Evolutionary conservation across 208 protist species (phyloP).

Genomic region (Trypanosoma cruzi): DNA sequence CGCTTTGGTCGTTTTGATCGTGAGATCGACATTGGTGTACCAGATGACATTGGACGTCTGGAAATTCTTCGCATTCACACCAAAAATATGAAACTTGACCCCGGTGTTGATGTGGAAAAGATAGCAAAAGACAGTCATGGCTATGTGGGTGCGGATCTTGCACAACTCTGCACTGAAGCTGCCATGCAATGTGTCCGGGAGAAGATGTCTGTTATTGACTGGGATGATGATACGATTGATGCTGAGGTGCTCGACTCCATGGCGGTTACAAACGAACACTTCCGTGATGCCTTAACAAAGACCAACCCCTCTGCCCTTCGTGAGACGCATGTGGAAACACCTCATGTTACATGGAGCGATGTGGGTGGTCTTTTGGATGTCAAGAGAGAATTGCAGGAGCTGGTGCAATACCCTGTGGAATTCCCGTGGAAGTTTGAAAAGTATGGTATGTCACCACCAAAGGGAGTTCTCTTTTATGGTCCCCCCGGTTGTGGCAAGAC

Average conservation of each 20-base stretch:
- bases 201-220: slow-evolving; percentile 99
- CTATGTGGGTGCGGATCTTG: slow-evolving; percentile 99
- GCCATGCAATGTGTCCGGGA: slow-evolving; percentile 99
- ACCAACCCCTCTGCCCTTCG: slow-evolving; percentile 99
- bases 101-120: slow-evolving; percentile 98
- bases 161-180: slow-evolving; percentile 99
- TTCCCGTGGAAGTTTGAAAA: slow-evolving; percentile 99
- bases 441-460: slow-evolving; percentile 99
- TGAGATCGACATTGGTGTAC: slow-evolving; percentile 99
- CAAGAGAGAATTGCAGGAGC: slow-evolving; percentile 99
- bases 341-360: slow-evolving; percentile 99
- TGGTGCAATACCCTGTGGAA: slow-evolving; percentile 99
- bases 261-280: slow-evolving; percentile 99
- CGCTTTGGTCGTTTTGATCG: slow-evolving; percentile 99
- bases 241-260: slow-evolving; percentile 98
- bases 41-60: slow-evolving; percentile 99
- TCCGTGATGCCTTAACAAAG: slow-evolving; percentile 95
- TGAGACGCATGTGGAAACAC: slow-evolving; percentile 99
- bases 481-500: slow-evolving; percentile 99
- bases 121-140: slow-evolving; percentile 98
- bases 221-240: slow-evolving; percentile 99
- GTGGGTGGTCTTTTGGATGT: slow-evolving; percentile 99
- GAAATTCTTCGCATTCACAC: slow-evolving; percentile 99
- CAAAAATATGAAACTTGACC: slow-evolving; percentile 99
- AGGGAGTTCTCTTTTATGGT: slow-evolving; percentile 98